Percentiles rank a stretch among this genome's conserved stretches.
These are phyloP conservation scores for Pleurotus pulmonarius DNA, from an alignment of 768 basidiomycete species.

Conservation along the genomic window DNA sequence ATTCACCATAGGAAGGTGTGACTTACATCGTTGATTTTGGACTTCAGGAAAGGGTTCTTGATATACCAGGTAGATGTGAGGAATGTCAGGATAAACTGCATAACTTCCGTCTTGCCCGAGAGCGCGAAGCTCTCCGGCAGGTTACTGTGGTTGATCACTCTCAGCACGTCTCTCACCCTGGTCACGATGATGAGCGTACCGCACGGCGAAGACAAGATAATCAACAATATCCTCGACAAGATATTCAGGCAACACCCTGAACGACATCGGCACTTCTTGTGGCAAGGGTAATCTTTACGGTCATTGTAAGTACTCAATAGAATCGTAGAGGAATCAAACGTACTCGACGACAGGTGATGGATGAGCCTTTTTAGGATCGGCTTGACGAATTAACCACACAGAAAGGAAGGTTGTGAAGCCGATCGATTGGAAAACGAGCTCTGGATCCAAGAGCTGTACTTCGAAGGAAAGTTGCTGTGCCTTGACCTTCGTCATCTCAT, in stretches of 20 bases:
- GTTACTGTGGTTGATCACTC: constrained; percentile 31
- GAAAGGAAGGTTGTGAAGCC: constrained; percentile 89
- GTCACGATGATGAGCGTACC: constrained; percentile 41
- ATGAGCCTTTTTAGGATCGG: constrained; percentile 76
- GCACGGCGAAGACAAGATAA: constrained; percentile 78
- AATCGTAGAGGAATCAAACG: constrained; percentile 20
- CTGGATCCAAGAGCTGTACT: constrained; percentile 84
- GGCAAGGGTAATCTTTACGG: constrained; percentile 74
- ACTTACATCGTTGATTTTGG: constrained; percentile 89
- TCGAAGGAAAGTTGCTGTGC: constrained; percentile 79
- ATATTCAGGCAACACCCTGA: constrained; percentile 90
- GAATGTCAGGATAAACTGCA: constrained; percentile 89
- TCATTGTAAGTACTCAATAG: neutral
- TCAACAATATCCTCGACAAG: constrained; percentile 92
- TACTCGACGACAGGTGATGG: constrained; percentile 68
- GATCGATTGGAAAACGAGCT: constrained; percentile 72
- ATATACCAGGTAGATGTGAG: constrained; percentile 94
- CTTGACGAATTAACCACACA: constrained; percentile 89
- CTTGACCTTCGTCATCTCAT: constrained; percentile 65
- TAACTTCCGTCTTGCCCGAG: constrained; percentile 79
- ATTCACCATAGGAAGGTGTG: neutral
- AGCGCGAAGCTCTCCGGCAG: constrained; percentile 80
- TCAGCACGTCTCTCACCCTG: neutral
- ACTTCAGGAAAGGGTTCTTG: constrained; percentile 97
- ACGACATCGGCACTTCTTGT: constrained; percentile 76